Conservation (phyloP, 1,139 yeast species). For the Yamadazyma jaroonii region DNA sequence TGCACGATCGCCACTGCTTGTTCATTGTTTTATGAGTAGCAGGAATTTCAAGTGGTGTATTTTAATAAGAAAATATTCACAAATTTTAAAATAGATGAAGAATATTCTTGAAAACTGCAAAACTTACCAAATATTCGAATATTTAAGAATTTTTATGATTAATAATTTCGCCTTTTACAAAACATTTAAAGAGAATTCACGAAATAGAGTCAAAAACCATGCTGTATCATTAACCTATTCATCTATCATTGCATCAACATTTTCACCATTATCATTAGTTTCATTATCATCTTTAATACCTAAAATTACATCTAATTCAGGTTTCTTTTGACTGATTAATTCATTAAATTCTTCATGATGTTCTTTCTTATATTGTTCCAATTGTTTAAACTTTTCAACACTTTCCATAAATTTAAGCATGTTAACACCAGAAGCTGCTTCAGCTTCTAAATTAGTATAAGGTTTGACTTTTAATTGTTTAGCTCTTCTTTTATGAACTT, state of each 20-base stretch:
- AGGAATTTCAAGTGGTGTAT: no score
- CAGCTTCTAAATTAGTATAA: conserved; percentile 82
- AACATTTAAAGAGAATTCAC: no score
- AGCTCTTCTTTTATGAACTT: conserved; percentile 83
- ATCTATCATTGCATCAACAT: conserved; percentile 22
- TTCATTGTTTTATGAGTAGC: no score
- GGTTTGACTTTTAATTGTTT: conserved; percentile 75
- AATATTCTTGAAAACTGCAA: no score
- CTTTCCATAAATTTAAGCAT: conserved; percentile 61
- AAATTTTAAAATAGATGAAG: no score
- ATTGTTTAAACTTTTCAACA: conserved; percentile 53
- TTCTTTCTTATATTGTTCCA: conserved; percentile 38
- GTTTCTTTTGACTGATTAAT: conserved; percentile 37
- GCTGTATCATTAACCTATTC: conserved; percentile 7
- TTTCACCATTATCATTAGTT: conserved; percentile 15
- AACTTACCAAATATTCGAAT: no score
- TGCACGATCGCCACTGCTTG: no score
- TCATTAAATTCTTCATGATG: conserved; percentile 37
- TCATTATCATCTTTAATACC: conserved; percentile 27
- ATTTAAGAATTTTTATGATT: no score
- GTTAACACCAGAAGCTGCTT: conserved; percentile 84
- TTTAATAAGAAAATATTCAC: no score
- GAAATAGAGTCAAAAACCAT: no score
- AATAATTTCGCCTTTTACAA: no score
- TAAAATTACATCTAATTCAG: conserved; percentile 39